Conservation (phyloP, 1,284 basidiomycete species). For the Malassezia dermatis region DNA sequence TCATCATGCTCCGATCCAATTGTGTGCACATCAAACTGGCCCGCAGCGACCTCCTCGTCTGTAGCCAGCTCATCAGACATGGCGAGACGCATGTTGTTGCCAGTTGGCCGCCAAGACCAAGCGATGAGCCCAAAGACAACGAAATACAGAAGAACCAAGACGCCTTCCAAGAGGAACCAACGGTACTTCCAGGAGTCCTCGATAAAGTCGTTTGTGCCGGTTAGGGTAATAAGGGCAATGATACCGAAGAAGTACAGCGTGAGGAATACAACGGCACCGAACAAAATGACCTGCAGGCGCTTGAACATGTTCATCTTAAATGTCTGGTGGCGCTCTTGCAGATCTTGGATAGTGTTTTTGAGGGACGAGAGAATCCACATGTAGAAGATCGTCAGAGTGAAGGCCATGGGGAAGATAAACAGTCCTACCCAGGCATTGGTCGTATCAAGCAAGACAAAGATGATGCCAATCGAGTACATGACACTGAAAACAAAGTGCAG, state of each 20-base stretch:
- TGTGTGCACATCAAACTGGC: slow-evolving; percentile 69
- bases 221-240: slow-evolving; percentile 1
- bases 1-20: slow-evolving; percentile 11
- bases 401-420: slow-evolving; percentile 75
- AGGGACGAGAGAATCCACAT: slow-evolving; percentile 61
- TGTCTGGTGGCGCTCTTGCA: slow-evolving; percentile 38
- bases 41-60: slow-evolving; percentile 72
- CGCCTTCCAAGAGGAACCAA: slow-evolving; percentile 97
- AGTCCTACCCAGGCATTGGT: slow-evolving; percentile 47
- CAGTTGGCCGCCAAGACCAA: slow-evolving; percentile 86
- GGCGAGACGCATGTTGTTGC: slow-evolving; percentile 66
- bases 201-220: slow-evolving; percentile 65
- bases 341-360: slow-evolving; percentile 35
- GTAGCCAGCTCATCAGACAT: slow-evolving; percentile 53
- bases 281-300: slow-evolving; percentile 72
- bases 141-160: slow-evolving; percentile 60
- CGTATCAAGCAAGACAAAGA: slow-evolving; percentile 63
- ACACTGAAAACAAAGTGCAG: slow-evolving; percentile 86
- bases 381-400: slow-evolving; percentile 85
- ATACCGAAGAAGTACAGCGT: slow-evolving; percentile 3
- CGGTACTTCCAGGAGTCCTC: slow-evolving; percentile 83
- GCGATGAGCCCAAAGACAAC: slow-evolving; percentile 67
- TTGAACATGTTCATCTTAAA: slow-evolving; percentile 48
- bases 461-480: slow-evolving; percentile 52
- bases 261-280: slow-evolving; percentile 49